phyloP scores from a whole-genome alignment of 495 filamentous ascomycete genomes.

The Evansstolkia leycettana region DNA sequence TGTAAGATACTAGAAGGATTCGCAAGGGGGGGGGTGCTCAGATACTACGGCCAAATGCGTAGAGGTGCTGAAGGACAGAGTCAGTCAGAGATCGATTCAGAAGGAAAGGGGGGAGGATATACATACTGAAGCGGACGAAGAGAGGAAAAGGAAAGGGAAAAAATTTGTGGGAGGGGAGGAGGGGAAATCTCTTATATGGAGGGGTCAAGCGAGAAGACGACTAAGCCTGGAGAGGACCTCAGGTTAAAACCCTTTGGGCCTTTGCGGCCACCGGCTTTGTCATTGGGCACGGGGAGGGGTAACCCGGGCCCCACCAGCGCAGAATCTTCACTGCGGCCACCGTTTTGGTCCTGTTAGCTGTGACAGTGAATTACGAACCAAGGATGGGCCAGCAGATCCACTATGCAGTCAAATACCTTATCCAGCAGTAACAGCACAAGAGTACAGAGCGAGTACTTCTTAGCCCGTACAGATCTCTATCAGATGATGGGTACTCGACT shows the following conservation, averaged over 20 bases:
- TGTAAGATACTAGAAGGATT: constrained; percentile 31
- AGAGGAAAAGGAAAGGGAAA: constrained; percentile 28
- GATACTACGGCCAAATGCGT: constrained; percentile 39
- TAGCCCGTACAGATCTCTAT: constrained; percentile 5
- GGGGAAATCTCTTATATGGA: constrained; percentile 42
- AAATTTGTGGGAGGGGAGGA: constrained; percentile 29
- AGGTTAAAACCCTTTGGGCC: constrained; percentile 29
- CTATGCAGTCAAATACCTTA: too few species aligned
- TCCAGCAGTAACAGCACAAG: too few species aligned
- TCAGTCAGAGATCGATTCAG: constrained; percentile 22
- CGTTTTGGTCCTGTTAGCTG: too few species aligned
- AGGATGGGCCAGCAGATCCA: too few species aligned
- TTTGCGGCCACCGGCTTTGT: constrained; percentile 2
- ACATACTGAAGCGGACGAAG: constrained; percentile 40
- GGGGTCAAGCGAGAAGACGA: constrained; percentile 39
- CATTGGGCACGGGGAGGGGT: constrained; percentile 21
- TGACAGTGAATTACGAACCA: background rate
- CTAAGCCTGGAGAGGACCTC: constrained; percentile 24
- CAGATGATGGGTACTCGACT: constrained; percentile 8
- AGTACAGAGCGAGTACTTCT: too few species aligned
- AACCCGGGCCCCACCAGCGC: constrained; percentile 17
- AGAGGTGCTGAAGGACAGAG: constrained; percentile 37
- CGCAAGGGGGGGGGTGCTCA: constrained; percentile 28
- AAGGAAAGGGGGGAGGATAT: constrained; percentile 20
- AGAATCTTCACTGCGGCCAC: constrained; percentile 29